Conservation (phyloP, 1,284 basidiomycete species). For the Athelia psychrophila region DNA sequence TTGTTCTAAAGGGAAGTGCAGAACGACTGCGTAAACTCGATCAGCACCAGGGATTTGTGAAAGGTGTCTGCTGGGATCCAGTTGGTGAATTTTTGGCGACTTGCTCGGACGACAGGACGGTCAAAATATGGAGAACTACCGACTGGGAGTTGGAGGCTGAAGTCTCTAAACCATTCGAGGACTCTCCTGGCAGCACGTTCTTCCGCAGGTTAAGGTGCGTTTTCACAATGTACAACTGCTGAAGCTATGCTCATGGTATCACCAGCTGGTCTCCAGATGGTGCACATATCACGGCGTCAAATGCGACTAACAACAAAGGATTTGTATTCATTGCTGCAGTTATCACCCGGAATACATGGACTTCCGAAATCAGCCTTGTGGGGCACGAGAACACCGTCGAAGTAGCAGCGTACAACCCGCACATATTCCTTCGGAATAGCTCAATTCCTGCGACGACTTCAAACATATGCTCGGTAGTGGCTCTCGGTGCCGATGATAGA, state of each 20-base stretch:
- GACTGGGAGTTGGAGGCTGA: constrained; percentile 89
- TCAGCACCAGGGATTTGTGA: constrained; percentile 94
- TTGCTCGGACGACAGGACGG: constrained; percentile 94
- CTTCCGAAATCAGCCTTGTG: constrained; percentile 88
- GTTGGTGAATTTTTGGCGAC: constrained; percentile 95
- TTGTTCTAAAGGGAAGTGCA: constrained; percentile 21
- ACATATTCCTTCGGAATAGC: constrained; percentile 84
- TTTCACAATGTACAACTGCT: constrained; percentile 1
- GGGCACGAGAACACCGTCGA: constrained; percentile 99
- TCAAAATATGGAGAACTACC: constrained; percentile 94
- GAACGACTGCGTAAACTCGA: constrained; percentile 84
- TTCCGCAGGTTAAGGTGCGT: constrained; percentile 85
- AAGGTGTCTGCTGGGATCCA: constrained; percentile 98
- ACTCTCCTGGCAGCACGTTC: constrained; percentile 94
- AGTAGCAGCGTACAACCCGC: constrained; percentile 91
- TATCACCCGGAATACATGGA: constrained; percentile 86
- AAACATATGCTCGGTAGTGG: constrained; percentile 85
- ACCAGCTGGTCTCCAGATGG: constrained; percentile 97
- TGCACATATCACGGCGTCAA: constrained; percentile 95
- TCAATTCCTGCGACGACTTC: constrained; percentile 59
- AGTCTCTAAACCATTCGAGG: constrained; percentile 87
- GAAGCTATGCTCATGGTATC: constrained; percentile 4
- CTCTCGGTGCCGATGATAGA: constrained; percentile 87
- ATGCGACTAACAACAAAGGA: constrained; percentile 93
- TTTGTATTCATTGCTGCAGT: constrained; percentile 98